Conservation (phyloP, 2,329 filamentous ascomycete species). For the Coniochaeta pulveracea region DNA sequence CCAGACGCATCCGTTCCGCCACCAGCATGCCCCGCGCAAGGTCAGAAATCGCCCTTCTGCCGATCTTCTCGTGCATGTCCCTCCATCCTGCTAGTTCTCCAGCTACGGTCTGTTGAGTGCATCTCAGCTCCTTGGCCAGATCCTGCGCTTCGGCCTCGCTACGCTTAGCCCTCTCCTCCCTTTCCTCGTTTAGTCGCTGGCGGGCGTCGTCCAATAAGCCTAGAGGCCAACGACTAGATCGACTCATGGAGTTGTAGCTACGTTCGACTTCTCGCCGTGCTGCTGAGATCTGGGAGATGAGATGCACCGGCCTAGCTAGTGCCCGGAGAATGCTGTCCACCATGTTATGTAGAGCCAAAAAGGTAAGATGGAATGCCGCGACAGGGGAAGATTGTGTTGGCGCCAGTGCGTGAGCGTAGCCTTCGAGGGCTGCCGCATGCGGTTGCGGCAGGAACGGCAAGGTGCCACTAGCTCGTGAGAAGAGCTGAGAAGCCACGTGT, state of each 20-base stretch:
- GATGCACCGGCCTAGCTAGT: slow-evolving; percentile 64
- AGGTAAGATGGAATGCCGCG: slow-evolving; percentile 59
- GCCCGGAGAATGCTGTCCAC: slow-evolving; percentile 71
- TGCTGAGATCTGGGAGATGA: slow-evolving; percentile 66
- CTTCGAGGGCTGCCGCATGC: slow-evolving; percentile 60
- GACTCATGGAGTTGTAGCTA: slow-evolving; percentile 61
- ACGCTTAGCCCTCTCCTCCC: slow-evolving; percentile 66
- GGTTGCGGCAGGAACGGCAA: slow-evolving; percentile 55
- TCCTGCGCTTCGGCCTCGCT: slow-evolving; percentile 59
- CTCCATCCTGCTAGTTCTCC: slow-evolving; percentile 90
- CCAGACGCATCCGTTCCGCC: slow-evolving; percentile 66
- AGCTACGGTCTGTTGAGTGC: slow-evolving; percentile 89
- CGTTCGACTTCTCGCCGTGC: slow-evolving; percentile 70
- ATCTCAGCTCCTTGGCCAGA: slow-evolving; percentile 72
- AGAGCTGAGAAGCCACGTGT: slow-evolving; percentile 49
- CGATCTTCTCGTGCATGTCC: slow-evolving; percentile 71
- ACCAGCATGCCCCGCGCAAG: slow-evolving; percentile 72
- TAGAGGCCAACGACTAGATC: slow-evolving; percentile 70
- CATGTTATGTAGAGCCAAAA: slow-evolving; percentile 73
- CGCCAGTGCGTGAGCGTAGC: slow-evolving; percentile 55
- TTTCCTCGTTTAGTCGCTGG: slow-evolving; percentile 70
- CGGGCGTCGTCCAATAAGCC: slow-evolving; percentile 79
- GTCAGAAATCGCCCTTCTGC: slow-evolving; percentile 60
- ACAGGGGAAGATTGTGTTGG: slow-evolving; percentile 65
- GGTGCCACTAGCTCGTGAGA: slow-evolving; percentile 39